phyloP scores from a whole-genome alignment of 169 alveolate genomes.

The Plasmodium berghei region DNA sequence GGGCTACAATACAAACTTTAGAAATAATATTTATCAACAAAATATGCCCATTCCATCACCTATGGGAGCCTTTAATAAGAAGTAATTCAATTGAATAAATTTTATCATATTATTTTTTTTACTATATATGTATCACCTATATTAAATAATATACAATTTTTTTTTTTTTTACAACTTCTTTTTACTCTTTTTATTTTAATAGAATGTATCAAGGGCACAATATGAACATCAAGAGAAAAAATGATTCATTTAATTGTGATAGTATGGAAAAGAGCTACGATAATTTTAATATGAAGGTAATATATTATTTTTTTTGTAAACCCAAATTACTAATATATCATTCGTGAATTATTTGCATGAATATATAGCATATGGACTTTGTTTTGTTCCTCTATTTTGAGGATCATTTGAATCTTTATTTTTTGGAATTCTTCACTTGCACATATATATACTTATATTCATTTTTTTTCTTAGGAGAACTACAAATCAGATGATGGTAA shows the following conservation, averaged over 20 bases:
- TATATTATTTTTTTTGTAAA: too few relatives aligned
- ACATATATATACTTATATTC: neutral
- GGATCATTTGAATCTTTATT: neutral
- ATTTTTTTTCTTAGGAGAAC: slow-evolving; percentile 19
- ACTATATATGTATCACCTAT: neutral
- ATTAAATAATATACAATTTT: neutral
- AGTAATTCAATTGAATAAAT: slow-evolving; percentile 4
- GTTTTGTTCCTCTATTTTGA: neutral
- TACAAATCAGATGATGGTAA: slow-evolving; percentile 73
- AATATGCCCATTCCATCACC: slow-evolving; percentile 71
- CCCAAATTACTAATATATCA: too few relatives aligned
- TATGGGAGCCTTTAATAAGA: slow-evolving; percentile 40
- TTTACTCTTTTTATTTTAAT: slow-evolving; percentile 13
- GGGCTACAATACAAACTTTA: slow-evolving; percentile 35
- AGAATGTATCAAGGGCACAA: slow-evolving; percentile 72
- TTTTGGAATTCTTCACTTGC: neutral
- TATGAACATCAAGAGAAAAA: slow-evolving; percentile 67
- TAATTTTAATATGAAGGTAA: slow-evolving; percentile 68
- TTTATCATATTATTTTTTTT: neutral
- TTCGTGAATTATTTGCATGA: neutral
- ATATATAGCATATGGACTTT: neutral
- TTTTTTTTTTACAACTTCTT: neutral
- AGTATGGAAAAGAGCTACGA: slow-evolving; percentile 64
- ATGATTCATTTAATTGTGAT: slow-evolving; percentile 47
- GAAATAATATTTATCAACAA: slow-evolving; percentile 67